Evolutionary conservation across 495 filamentous ascomycete species (phyloP).

Genomic region (Massariosphaeria phaeospora): DNA sequence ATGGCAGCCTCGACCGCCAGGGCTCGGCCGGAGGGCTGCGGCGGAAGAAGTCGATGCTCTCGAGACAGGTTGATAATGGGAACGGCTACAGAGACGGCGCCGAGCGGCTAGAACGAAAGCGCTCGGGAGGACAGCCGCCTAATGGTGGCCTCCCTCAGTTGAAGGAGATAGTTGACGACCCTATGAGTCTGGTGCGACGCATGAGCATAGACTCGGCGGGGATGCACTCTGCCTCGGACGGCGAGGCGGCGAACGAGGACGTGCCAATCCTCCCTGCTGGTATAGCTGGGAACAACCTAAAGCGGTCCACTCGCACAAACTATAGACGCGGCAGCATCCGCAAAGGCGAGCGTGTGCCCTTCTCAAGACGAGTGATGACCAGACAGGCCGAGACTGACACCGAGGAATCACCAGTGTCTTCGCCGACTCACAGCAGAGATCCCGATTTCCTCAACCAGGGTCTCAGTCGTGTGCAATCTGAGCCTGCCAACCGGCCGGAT

Average conservation of each 20-base stretch:
- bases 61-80: slow-evolving; percentile 75
- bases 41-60: slow-evolving; percentile 94
- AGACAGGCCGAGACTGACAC: slow-evolving; percentile 52
- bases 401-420: slow-evolving; percentile 50
- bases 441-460: slow-evolving; percentile 44
- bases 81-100: slow-evolving; percentile 80
- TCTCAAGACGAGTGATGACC: slow-evolving; percentile 66
- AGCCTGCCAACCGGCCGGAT: slow-evolving; percentile 51
- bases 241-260: slow-evolving; percentile 56
- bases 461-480: slow-evolving; percentile 68
- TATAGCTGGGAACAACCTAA: slow-evolving; percentile 64
- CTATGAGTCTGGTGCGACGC: slow-evolving; percentile 61
- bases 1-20: slow-evolving; percentile 55
- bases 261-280: slow-evolving; percentile 75
- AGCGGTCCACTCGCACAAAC: slow-evolving; percentile 85
- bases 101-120: slow-evolving; percentile 72
- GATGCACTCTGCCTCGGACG: slow-evolving; percentile 35
- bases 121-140: slow-evolving; percentile 55
- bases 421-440: slow-evolving; percentile 42
- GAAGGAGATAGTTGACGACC: slow-evolving; percentile 74
- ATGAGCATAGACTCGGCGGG: slow-evolving; percentile 53
- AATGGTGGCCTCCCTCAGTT: slow-evolving; percentile 44
- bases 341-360: slow-evolving; percentile 69
- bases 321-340: slow-evolving; percentile 84
- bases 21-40: slow-evolving; percentile 60